These are phyloP conservation scores for Fusarium stilboides DNA, from an alignment of 2,329 filamentous ascomycete genomes.

Conservation along the genomic window DNA sequence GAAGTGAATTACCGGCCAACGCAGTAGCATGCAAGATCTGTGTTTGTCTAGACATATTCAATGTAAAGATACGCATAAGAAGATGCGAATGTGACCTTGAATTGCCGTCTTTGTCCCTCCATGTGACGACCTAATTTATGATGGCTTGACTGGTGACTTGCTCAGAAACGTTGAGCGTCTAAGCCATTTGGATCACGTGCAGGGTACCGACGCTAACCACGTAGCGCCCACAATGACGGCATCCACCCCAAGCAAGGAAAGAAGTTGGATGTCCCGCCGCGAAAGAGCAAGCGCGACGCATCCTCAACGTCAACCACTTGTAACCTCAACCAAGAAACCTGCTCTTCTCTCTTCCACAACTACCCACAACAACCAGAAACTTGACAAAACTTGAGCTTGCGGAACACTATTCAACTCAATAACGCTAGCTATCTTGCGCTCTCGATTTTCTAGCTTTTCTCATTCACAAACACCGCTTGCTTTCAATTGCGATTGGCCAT, in stretches of 20 bases:
- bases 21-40: not conserved
- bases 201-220: conserved; percentile 33
- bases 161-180: conserved; percentile 24
- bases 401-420: not conserved
- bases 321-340: conserved; percentile 21
- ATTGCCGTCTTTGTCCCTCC: conserved; percentile 7
- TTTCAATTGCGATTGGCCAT: conserved; percentile 16
- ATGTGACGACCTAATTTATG: conserved; percentile 23
- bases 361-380: conserved; percentile 10
- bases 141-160: conserved; percentile 24
- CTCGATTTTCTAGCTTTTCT: conserved; percentile 4
- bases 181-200: conserved; percentile 43
- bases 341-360: conserved; percentile 17
- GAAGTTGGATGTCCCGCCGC: conserved; percentile 43
- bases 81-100: conserved; percentile 28
- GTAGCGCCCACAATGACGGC: conserved; percentile 51
- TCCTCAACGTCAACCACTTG: conserved; percentile 43
- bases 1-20: conserved; percentile 1
- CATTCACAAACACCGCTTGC: conserved; percentile 23
- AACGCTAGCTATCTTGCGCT: conserved; percentile 4
- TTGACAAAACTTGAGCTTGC: not conserved
- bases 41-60: not conserved
- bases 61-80: not conserved
- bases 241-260: conserved; percentile 48
- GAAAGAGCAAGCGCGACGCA: conserved; percentile 36